Conservation (phyloP, 208 protist species). For the Tritrichomonas foetus region DNA sequence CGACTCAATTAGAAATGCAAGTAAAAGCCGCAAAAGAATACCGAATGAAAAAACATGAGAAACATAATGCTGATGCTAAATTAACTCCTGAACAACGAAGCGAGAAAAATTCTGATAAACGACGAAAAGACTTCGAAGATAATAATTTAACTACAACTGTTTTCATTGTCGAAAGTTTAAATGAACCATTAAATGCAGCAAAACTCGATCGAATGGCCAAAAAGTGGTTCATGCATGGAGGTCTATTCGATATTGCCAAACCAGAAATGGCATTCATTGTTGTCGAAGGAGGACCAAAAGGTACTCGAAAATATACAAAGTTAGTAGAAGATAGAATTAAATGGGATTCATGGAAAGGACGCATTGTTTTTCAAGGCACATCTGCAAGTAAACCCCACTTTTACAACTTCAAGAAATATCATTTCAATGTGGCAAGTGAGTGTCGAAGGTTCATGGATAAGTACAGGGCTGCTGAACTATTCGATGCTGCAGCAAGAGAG, state of each 20-base stretch:
- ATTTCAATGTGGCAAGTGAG: neutral
- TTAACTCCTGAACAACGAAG: neutral
- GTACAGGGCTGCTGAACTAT: neutral
- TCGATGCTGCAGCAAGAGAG: neutral
- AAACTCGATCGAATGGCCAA: neutral
- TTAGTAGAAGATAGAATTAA: neutral
- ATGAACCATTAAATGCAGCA: neutral
- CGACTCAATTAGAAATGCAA: neutral
- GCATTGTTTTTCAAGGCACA: neutral
- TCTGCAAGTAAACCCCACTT: neutral
- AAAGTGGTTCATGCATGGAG: neutral
- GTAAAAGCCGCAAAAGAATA: neutral
- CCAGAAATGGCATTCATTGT: neutral
- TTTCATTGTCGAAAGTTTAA: neutral
- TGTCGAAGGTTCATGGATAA: neutral
- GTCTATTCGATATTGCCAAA: neutral
- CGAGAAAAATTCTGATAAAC: neutral
- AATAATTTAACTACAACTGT: neutral
- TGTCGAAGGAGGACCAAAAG: conserved; percentile 1
- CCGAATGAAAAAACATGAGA: neutral
- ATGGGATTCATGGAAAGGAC: neutral
- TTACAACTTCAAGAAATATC: conserved; percentile 8
- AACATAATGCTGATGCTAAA: neutral
- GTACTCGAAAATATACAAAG: neutral
- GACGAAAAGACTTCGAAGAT: neutral